Evolutionary conservation across 2,329 filamentous ascomycete species (phyloP).

Genomic region (Colletotrichum karsti): DNA sequence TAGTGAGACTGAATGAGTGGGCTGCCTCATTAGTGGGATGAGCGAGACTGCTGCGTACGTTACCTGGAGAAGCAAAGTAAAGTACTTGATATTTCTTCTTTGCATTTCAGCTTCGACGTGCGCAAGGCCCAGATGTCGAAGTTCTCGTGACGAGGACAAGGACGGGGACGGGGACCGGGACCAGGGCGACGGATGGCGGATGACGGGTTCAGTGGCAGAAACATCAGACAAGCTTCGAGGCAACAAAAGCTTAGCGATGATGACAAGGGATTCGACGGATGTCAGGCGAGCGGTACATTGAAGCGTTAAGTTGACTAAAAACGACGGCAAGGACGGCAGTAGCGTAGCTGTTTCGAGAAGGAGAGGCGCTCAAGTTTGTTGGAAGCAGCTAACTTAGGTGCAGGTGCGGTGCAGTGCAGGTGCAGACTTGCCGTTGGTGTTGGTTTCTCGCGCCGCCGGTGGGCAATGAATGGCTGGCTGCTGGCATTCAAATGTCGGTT

Average conservation of each 20-base stretch:
- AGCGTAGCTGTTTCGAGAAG: constrained; percentile 12
- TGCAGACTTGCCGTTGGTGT: constrained; percentile 1
- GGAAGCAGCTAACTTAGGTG: no score
- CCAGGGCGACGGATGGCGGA: constrained; percentile 5
- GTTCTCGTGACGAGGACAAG: background rate
- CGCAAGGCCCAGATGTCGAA: background rate
- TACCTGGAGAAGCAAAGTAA: background rate
- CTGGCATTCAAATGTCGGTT: background rate
- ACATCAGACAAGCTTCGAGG: constrained; percentile 29
- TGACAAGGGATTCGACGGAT: constrained; percentile 14
- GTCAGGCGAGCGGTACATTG: background rate
- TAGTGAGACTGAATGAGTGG: background rate
- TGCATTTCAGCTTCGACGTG: background rate
- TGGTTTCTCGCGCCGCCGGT: background rate
- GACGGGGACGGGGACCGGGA: background rate
- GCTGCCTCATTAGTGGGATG: background rate
- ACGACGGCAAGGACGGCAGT: constrained; percentile 16
- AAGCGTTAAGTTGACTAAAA: constrained; percentile 7
- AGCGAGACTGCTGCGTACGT: background rate
- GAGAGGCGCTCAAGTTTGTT: constrained; percentile 3
- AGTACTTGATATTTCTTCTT: background rate
- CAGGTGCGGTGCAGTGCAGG: background rate
- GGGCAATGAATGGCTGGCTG: background rate
- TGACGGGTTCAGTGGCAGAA: constrained; percentile 6
- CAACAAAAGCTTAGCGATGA: constrained; percentile 27